Conservation (phyloP, 2,329 filamentous ascomycete species). For the Curvularia lunata region DNA sequence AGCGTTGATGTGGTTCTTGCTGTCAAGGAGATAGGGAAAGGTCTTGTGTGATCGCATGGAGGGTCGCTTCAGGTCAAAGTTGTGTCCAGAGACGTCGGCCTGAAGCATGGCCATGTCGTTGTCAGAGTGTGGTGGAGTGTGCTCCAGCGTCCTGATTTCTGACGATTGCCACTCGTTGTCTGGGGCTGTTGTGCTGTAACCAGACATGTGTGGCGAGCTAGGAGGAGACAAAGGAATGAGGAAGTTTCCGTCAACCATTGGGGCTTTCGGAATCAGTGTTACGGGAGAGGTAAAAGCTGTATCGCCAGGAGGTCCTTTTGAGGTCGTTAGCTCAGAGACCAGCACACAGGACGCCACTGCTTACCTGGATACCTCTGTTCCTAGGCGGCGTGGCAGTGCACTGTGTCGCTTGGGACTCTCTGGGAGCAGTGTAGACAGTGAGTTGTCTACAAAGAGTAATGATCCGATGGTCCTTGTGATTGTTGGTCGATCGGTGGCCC, state of each 20-base stretch:
- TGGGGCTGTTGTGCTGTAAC: slow-evolving; percentile 51
- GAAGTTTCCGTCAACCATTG: slow-evolving; percentile 55
- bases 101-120: slow-evolving; percentile 50
- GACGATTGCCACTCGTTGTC: slow-evolving; percentile 54
- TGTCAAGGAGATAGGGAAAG: slow-evolving; percentile 52
- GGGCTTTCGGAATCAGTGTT: slow-evolving; percentile 36
- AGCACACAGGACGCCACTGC: slow-evolving; percentile 2
- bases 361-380: slow-evolving; percentile 16
- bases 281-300: slow-evolving; percentile 24
- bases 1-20: slow-evolving; percentile 39
- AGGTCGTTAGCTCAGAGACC: slow-evolving; percentile 29
- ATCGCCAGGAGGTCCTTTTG: slow-evolving; percentile 33
- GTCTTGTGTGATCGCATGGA: slow-evolving; percentile 53
- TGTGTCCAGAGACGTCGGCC: slow-evolving; percentile 44
- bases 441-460: slow-evolving; percentile 24
- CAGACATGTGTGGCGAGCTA: slow-evolving; percentile 59
- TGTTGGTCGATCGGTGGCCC: slow-evolving; percentile 36
- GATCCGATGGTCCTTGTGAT: slow-evolving; percentile 33
- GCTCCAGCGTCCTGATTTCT: slow-evolving; percentile 45
- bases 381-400: slow-evolving; percentile 11
- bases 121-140: slow-evolving; percentile 43
- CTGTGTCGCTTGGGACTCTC: background rate
- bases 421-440: background rate
- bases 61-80: slow-evolving; percentile 49
- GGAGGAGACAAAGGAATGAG: slow-evolving; percentile 58